Percentiles rank a stretch among this genome's conserved stretches.
Evolutionary conservation across 208 protist genomes (phyloP).

Genomic region (Histomonas meleagridis): DNA sequence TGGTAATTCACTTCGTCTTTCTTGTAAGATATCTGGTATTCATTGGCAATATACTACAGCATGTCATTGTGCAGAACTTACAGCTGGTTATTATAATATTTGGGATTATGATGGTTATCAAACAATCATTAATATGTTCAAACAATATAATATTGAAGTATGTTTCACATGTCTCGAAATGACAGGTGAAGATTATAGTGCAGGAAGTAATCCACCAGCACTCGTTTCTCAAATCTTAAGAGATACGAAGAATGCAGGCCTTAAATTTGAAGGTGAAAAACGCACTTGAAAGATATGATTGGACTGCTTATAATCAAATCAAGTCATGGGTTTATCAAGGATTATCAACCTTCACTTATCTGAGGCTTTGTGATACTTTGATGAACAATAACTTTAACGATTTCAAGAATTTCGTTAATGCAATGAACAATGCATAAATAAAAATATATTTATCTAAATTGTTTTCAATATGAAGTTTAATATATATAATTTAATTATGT

Average conservation of each 20-base stretch:
- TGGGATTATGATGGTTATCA: background rate
- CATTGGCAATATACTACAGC: background rate
- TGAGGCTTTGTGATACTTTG: background rate
- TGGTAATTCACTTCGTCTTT: background rate
- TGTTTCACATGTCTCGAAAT: constrained; percentile 26
- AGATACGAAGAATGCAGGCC: background rate
- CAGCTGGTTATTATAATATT: background rate
- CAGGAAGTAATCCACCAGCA: background rate
- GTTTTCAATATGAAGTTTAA: no score
- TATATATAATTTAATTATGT: no score
- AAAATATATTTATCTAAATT: no score
- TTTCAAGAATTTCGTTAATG: background rate
- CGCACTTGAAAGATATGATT: background rate
- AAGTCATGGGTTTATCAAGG: background rate
- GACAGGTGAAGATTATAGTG: background rate
- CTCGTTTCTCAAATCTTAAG: background rate
- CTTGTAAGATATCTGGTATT: background rate
- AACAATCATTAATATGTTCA: background rate
- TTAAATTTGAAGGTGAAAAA: background rate
- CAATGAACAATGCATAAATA: background rate
- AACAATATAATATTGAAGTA: background rate
- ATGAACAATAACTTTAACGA: background rate
- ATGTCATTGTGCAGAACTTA: background rate
- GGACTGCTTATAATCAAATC: background rate
- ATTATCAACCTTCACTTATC: background rate